Conservation (phyloP, 495 filamentous ascomycete species). For the Penicillium silybi region DNA sequence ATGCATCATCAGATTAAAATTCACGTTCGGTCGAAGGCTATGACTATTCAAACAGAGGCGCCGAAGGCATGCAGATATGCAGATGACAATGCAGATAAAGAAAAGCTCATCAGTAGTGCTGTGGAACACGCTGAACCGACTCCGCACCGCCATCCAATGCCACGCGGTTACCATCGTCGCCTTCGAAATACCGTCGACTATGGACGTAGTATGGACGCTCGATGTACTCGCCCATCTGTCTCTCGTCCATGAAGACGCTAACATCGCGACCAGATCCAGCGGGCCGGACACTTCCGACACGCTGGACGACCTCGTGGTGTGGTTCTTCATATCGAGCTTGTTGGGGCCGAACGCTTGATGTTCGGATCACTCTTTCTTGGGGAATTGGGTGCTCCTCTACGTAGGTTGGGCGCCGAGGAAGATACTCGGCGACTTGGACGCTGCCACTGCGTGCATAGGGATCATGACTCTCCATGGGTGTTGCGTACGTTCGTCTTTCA, state of each 20-base stretch:
- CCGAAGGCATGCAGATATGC: neutral
- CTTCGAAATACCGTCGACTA: conserved; percentile 39
- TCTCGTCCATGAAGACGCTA: conserved; percentile 40
- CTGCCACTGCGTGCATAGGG: conserved; percentile 35
- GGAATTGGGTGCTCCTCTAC: conserved; percentile 44
- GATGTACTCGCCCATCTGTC: conserved; percentile 37
- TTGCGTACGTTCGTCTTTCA: conserved; percentile 31
- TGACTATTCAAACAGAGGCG: neutral
- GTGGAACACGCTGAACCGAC: conserved; percentile 28
- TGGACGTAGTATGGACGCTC: conserved; percentile 41
- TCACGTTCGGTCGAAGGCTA: neutral
- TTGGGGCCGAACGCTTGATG: conserved; percentile 56
- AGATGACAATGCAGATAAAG: neutral
- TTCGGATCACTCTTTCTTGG: conserved; percentile 52
- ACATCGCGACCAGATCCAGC: conserved; percentile 31
- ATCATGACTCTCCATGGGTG: conserved; percentile 34
- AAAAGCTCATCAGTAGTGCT: conserved; percentile 19
- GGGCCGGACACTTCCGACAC: conserved; percentile 51
- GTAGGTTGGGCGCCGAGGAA: conserved; percentile 32
- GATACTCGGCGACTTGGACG: conserved; percentile 43
- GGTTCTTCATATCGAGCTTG: conserved; percentile 52
- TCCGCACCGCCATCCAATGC: conserved; percentile 27
- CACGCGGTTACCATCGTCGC: conserved; percentile 29
- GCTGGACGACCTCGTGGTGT: conserved; percentile 38
- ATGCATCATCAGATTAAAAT: neutral